phyloP scores from a whole-genome alignment of 2,329 filamentous ascomycete genomes.

The Alternaria sp. region DNA sequence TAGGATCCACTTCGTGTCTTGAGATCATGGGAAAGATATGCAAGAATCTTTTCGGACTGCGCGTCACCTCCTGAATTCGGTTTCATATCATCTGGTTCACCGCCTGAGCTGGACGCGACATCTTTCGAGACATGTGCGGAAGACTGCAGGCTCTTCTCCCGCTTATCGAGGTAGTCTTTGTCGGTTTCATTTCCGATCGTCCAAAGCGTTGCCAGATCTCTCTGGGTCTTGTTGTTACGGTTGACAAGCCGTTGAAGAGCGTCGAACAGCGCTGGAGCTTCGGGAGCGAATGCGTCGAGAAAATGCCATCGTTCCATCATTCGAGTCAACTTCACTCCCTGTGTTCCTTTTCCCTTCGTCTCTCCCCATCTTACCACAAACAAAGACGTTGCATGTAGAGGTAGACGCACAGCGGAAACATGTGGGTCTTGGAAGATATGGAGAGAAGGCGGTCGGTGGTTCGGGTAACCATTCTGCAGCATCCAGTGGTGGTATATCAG shows the following conservation, averaged over 20 bases:
- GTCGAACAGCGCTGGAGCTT: slow-evolving; percentile 10
- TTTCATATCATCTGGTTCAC: not conserved
- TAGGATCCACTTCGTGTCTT: slow-evolving; percentile 27
- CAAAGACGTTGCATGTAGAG: not conserved
- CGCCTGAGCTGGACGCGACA: too few species aligned
- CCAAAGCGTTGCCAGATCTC: not conserved
- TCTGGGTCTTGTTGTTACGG: not conserved
- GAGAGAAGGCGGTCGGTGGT: too few species aligned
- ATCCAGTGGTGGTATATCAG: too few species aligned
- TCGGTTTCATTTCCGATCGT: too few species aligned
- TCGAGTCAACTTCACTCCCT: not conserved
- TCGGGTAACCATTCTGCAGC: too few species aligned
- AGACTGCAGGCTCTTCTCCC: too few species aligned
- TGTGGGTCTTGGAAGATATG: too few species aligned
- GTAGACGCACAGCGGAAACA: too few species aligned
- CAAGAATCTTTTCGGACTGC: slow-evolving; percentile 11
- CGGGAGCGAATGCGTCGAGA: slow-evolving; percentile 1
- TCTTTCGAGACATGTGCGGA: not conserved
- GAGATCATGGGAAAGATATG: slow-evolving; percentile 20
- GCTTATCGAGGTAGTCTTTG: too few species aligned
- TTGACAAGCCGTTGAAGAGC: slow-evolving; percentile 9
- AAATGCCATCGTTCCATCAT: not conserved
- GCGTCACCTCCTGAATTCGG: not conserved
- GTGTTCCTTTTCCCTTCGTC: not conserved
- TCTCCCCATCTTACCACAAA: not conserved